phyloP scores from a whole-genome alignment of 1,139 yeast species.

The Nakaseomyces nivariensis region DNA sequence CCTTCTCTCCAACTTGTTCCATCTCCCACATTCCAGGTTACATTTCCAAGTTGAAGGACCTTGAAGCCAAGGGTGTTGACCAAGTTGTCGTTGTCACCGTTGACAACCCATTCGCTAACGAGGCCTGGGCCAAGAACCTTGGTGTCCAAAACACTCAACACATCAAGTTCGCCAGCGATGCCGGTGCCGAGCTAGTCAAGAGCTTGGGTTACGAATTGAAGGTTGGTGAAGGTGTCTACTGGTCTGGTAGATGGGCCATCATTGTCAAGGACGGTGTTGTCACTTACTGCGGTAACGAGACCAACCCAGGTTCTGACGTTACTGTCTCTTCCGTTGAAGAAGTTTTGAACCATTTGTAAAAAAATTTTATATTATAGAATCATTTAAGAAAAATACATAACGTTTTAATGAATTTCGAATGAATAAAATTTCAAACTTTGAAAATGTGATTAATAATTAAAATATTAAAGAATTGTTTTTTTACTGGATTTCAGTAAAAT shows the following conservation, averaged over 20 bases:
- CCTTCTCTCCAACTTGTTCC: conserved; percentile 86
- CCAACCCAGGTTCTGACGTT: conserved; percentile 41
- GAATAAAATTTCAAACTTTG: neutral
- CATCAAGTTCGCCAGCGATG: conserved; percentile 66
- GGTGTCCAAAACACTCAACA: conserved; percentile 33
- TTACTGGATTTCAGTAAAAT: no score
- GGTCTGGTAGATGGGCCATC: conserved; percentile 66
- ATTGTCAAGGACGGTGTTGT: conserved; percentile 59
- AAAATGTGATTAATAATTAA: no score
- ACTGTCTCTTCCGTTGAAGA: conserved; percentile 56
- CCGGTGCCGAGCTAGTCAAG: conserved; percentile 52
- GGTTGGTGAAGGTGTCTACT: conserved; percentile 44
- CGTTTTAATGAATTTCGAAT: no score
- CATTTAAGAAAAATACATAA: neutral
- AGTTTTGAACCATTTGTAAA: conserved; percentile 35
- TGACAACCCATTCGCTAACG: conserved; percentile 72
- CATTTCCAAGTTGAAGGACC: conserved; percentile 41
- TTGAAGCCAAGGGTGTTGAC: conserved; percentile 61
- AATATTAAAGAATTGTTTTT: no score
- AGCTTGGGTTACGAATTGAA: conserved; percentile 53
- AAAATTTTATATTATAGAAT: neutral
- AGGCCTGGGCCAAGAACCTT: conserved; percentile 75
- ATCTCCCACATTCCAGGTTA: conserved; percentile 74
- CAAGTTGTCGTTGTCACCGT: conserved; percentile 63
- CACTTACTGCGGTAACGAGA: conserved; percentile 56